phyloP scores from a whole-genome alignment of 2,329 filamentous ascomycete species.

The Aschersonia sp. region DNA sequence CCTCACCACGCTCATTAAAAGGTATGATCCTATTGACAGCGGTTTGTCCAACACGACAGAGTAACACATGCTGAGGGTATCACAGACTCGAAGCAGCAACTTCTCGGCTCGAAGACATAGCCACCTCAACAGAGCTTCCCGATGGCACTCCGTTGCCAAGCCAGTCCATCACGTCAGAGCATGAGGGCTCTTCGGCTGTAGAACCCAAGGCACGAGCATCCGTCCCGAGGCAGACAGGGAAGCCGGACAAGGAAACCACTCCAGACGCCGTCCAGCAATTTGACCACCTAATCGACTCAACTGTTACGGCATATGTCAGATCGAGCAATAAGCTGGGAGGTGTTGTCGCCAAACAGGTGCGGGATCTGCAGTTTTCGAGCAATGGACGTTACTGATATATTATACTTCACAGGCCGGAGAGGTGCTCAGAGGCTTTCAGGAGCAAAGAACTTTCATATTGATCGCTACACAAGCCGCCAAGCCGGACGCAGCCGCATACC shows the following conservation, averaged over 20 bases:
- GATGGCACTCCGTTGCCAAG: constrained; percentile 25
- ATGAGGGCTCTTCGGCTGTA: constrained; percentile 23
- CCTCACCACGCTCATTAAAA: constrained; percentile 92
- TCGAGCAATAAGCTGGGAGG: constrained; percentile 67
- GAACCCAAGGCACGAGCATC: constrained; percentile 16
- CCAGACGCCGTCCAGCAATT: constrained; percentile 79
- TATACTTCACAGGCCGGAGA: constrained; percentile 26
- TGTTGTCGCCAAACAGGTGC: constrained; percentile 66
- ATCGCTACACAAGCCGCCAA: constrained; percentile 87
- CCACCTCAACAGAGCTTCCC: constrained; percentile 54
- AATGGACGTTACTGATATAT: background rate
- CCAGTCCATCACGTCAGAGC: background rate
- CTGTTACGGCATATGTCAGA: constrained; percentile 65
- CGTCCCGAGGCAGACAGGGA: constrained; percentile 3
- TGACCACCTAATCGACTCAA: constrained; percentile 58
- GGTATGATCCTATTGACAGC: constrained; percentile 38
- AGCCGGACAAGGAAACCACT: constrained; percentile 36
- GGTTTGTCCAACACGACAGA: background rate
- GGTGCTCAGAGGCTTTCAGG: constrained; percentile 55
- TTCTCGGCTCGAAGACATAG: constrained; percentile 90
- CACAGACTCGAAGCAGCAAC: constrained; percentile 90
- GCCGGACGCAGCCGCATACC: constrained; percentile 56
- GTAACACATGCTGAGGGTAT: constrained; percentile 28
- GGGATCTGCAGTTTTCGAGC: constrained; percentile 28
- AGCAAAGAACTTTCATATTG: constrained; percentile 76